phyloP scores from a whole-genome alignment of 495 filamentous ascomycete species.

The Xylaria sp. region DNA sequence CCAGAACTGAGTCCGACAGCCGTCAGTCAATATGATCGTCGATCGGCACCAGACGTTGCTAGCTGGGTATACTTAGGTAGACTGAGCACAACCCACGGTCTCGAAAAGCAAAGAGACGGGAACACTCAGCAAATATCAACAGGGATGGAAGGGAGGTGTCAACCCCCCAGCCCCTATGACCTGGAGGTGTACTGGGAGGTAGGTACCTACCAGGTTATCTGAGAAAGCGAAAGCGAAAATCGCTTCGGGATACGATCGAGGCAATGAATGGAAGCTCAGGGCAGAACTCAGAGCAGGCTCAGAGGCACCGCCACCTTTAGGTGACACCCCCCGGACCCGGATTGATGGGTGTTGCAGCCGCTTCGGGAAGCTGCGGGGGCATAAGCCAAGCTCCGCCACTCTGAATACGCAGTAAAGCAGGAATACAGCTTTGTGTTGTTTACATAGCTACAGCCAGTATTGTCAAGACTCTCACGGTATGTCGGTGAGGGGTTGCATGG shows the following conservation, averaged over 20 bases:
- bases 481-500: not conserved
- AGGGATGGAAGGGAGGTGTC: not conserved
- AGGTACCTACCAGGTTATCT: not conserved
- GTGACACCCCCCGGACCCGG: slow-evolving; percentile 1
- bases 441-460: no score
- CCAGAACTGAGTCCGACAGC: not conserved
- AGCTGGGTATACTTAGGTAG: not conserved
- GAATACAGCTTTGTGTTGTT: not conserved
- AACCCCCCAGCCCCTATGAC: not conserved
- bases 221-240: not conserved
- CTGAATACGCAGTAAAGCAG: slow-evolving; percentile 5
- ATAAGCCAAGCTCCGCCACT: slow-evolving; percentile 16
- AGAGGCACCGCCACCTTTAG: not conserved
- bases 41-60: not conserved
- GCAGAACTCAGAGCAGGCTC: not conserved
- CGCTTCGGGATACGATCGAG: not conserved
- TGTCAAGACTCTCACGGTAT: not conserved
- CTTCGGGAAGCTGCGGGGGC: slow-evolving; percentile 11
- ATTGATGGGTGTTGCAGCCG: slow-evolving; percentile 5
- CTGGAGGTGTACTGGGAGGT: not conserved
- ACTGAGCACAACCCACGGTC: not conserved
- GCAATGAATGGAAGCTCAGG: not conserved
- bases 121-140: not conserved
- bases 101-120: not conserved
- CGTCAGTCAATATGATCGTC: not conserved